Evolutionary conservation across 441 rosid genomes (phyloP), one percentile per base, ranked within the genome.

Genomic region (Pelargonium cotyledonis): DNA sequence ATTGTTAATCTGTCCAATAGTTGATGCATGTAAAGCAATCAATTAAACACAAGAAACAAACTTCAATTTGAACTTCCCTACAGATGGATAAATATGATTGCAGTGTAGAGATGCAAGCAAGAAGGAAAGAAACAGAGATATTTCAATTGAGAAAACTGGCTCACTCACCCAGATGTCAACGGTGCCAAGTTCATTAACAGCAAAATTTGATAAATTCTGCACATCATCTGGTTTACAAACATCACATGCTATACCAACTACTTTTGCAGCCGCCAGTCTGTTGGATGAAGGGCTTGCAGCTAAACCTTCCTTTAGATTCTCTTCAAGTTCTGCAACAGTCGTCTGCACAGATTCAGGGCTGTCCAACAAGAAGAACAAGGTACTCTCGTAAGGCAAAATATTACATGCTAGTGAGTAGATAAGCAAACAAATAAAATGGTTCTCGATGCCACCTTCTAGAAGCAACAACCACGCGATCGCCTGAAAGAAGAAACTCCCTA

Each of bases 401-500:
- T 49, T 49, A 49, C n/a, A 49, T 49, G 4, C 14, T 47, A 49
- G 15, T 23, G 41, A 6, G 4, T 26, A 4, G 7, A 38, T 10
- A 65, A 21, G 15, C 15, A 10, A 65, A 49, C 68, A n/a, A 63
- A 15, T 14, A 40, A 40, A 23, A 68, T 10, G 53, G 26, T 18
- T 26, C 21, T 46, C 31, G 19, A 71, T 9, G 67, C 78, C 63
- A 92, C 98, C 96, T 93, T 78, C 94, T 87, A 67, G 96, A 93
- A 73, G 97, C 90, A 74, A 93, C 81, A 43, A 93, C 88, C 41
- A 93, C 96, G 44, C 82, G 86, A 65, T 90, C 96, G 16, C 98
- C 97, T 4, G 97, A 93, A 67, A 86, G 91, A 88, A 93, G 97
- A 77, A 89, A 93, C 70, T 93, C 98, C 9, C 95, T 85, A 72